Evolutionary conservation across 1,139 yeast species (phyloP), one percentile per base, ranked within the genome.

Genomic region (Pichia sp.): DNA sequence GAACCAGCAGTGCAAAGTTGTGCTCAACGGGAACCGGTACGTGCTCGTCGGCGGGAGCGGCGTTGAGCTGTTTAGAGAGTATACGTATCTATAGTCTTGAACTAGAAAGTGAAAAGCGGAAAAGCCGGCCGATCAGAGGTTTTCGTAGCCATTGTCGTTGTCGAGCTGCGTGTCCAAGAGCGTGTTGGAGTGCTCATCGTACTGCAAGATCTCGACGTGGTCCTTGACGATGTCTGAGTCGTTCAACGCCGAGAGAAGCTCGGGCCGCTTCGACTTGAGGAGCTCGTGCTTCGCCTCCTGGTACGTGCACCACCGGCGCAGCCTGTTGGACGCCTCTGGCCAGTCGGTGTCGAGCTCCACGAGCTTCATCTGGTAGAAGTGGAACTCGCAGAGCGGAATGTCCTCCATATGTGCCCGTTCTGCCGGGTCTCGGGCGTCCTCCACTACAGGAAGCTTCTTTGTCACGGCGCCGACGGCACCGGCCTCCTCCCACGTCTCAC

Each of bases 401-500:
- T 45, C 26, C 11, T 45, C 26, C 34, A 19, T 29, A 15, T 30
- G 23, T 4, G 48, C 26, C 26, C 13, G 1, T 3, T 45, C 36
- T 15, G 19, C 23, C 26, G 19, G 23, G 36, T 47, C 45, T 38
- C 50, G 38, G 11, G 50, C 75, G 65, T 90, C 97, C 52, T 77
- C 78, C 30, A 88, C 85, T 1, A 79, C 74, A 0, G 93, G 95
- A 47, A 92, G 71, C 57, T 75, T 76, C 49, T 66, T 62, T 1
- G 75, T 63, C 13, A 90, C 76, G 16, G 69, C 72, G 4, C 97
- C 96, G 45, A 79, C 79, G 32, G 87, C 88, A 0, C 99, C 99
- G 0, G 96, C 95, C 70, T 93, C 99, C 70, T 93, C 99, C 99
- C 99, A 93, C 0, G 96, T 88, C 68, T 93, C 99, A 57, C 99